These are phyloP conservation scores for Paspalum vaginatum DNA, from an alignment of 176 grass and related monocot genomes.

Conservation along the genomic window DNA sequence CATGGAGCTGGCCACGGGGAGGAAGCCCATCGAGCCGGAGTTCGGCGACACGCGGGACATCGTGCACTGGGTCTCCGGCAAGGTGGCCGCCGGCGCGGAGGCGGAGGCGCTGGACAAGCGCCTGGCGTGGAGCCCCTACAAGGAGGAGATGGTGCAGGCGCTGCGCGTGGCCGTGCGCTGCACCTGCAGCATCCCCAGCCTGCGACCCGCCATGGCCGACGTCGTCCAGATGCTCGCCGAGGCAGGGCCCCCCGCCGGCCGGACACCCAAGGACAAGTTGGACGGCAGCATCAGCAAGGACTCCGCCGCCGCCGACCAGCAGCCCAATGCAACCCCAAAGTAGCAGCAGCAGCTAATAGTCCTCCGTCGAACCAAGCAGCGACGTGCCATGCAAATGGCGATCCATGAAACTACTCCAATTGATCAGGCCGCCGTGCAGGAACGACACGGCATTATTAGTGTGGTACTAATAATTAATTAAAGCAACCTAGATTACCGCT, in stretches of 20 bases:
- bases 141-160: conserved; percentile 85
- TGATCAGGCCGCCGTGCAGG: too few species aligned
- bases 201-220: conserved; percentile 92
- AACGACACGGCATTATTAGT: too few species aligned
- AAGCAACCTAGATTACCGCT: neutral
- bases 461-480: too few species aligned
- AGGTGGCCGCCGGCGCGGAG: conserved; percentile 53
- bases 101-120: conserved; percentile 67
- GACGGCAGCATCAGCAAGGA: neutral
- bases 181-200: conserved; percentile 66
- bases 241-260: conserved; percentile 39
- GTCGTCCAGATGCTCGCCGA: conserved; percentile 89
- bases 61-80: conserved; percentile 81
- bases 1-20: conserved; percentile 86
- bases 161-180: conserved; percentile 76
- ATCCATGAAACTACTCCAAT: too few species aligned
- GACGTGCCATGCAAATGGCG: too few species aligned
- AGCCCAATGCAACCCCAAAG: neutral
- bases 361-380: too few species aligned
- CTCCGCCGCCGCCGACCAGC: neutral
- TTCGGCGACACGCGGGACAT: conserved; percentile 89
- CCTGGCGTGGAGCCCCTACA: conserved; percentile 67
- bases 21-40: conserved; percentile 92
- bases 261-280: conserved; percentile 31
- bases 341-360: too few species aligned